Conservation (phyloP, 2,329 filamentous ascomycete genomes). For the Aspergillus jensenii region DNA sequence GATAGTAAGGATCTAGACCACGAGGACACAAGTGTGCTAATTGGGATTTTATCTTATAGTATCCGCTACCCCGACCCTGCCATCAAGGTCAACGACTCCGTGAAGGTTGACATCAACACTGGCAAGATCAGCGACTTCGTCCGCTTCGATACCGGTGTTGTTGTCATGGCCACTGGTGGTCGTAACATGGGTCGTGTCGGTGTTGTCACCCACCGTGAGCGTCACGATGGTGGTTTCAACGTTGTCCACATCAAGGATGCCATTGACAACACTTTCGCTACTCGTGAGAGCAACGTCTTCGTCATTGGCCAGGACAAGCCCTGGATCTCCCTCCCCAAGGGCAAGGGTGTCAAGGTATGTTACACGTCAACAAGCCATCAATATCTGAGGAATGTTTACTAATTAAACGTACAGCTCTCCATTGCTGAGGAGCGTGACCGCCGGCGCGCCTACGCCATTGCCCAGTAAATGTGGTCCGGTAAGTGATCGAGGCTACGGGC, state of each 20-base stretch:
- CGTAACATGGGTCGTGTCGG: conserved; percentile 99
- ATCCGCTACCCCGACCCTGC: conserved; percentile 98
- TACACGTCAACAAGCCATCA: neutral
- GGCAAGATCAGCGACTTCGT: conserved; percentile 99
- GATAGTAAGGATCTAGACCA: conserved; percentile 30
- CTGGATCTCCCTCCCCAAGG: conserved; percentile 99
- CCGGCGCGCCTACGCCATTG: conserved; percentile 70
- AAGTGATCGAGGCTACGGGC: conserved; percentile 24
- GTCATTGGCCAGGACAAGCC: conserved; percentile 98
- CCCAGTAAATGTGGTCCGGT: conserved; percentile 45
- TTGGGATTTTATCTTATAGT: conserved; percentile 54
- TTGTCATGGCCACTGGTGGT: conserved; percentile 98
- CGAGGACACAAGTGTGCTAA: conserved; percentile 34
- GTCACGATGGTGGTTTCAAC: conserved; percentile 99
- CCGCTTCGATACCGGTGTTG: conserved; percentile 97
- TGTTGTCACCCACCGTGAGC: conserved; percentile 99
- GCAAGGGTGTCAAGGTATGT: conserved; percentile 93
- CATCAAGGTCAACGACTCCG: conserved; percentile 99
- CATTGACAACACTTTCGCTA: conserved; percentile 99
- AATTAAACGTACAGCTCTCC: conserved; percentile 62
- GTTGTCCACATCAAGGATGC: conserved; percentile 99
- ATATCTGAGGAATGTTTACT: conserved; percentile 14
- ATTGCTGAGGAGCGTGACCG: conserved; percentile 99
- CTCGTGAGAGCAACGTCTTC: conserved; percentile 99
- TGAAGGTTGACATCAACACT: conserved; percentile 96